Conservation (phyloP, 2,329 filamentous ascomycete genomes). For the Ophiostoma sp. region DNA sequence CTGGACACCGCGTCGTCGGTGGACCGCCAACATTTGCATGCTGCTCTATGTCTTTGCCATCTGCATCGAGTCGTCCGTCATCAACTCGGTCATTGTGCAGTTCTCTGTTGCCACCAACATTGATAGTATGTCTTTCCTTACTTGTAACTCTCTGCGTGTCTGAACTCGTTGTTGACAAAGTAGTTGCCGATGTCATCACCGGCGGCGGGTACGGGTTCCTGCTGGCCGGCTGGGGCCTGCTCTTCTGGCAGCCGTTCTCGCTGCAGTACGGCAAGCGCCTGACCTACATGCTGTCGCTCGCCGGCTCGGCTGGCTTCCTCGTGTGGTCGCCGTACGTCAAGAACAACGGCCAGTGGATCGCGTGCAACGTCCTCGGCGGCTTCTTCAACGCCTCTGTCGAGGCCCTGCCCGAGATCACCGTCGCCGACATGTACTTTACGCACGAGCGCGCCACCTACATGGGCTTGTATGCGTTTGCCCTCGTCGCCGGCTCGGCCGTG, state of each 20-base stretch:
- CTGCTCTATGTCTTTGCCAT: constrained; percentile 45
- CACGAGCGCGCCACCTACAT: constrained; percentile 36
- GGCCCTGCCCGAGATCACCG: constrained; percentile 41
- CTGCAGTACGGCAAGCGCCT: constrained; percentile 38
- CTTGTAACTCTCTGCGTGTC: too few relatives aligned
- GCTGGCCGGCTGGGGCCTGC: constrained; percentile 40
- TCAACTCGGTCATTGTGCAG: constrained; percentile 41
- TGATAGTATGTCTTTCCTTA: constrained; percentile 30
- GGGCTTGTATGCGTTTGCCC: constrained; percentile 41
- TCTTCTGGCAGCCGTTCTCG: constrained; percentile 46
- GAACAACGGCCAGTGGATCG: constrained; percentile 35
- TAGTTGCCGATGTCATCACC: constrained; percentile 41
- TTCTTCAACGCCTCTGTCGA: constrained; percentile 44
- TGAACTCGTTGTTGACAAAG: too few relatives aligned
- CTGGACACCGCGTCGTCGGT: constrained; percentile 48
- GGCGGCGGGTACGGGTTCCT: constrained; percentile 30
- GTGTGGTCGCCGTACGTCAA: constrained; percentile 30
- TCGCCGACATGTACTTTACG: constrained; percentile 30
- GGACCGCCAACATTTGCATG: constrained; percentile 36
- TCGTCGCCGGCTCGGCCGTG: constrained; percentile 42
- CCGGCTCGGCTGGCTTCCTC: constrained; percentile 32
- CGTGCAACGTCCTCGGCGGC: constrained; percentile 41
- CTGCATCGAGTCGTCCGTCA: constrained; percentile 45
- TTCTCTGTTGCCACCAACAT: constrained; percentile 43
- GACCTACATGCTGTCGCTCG: constrained; percentile 28